A percentile compares a stretch with the other conserved stretches of the same genome.
Conservation (phyloP, 495 filamentous ascomycete genomes). For the Aspergillus biplanus region DNA sequence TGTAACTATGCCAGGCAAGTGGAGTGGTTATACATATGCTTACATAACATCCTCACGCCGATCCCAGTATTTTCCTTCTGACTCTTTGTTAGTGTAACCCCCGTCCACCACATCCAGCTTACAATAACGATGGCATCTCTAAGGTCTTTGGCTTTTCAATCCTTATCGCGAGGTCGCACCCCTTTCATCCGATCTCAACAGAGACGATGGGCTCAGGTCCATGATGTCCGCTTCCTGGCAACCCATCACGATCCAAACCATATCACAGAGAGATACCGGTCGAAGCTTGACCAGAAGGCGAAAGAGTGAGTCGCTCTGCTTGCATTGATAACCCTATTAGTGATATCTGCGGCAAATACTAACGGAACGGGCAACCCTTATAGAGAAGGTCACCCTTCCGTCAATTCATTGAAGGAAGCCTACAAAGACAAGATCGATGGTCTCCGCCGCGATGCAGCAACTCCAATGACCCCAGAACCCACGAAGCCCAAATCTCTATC, state of each 20-base stretch:
- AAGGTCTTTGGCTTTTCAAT: constrained; percentile 37
- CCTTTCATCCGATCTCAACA: constrained; percentile 53
- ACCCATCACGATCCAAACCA: constrained; percentile 63
- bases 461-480: constrained; percentile 57
- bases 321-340: not conserved
- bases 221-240: constrained; percentile 87
- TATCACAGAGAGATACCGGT: constrained; percentile 81
- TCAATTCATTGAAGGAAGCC: constrained; percentile 76
- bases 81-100: constrained; percentile 1
- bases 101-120: constrained; percentile 9
- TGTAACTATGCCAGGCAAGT: too few species aligned
- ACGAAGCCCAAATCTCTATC: constrained; percentile 27
- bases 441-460: constrained; percentile 63
- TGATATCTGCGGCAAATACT: not conserved
- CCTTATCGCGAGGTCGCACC: constrained; percentile 32
- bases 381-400: constrained; percentile 72
- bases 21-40: not conserved
- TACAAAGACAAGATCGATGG: constrained; percentile 81
- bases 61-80: not conserved
- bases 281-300: constrained; percentile 84
- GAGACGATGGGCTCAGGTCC: constrained; percentile 86
- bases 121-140: constrained; percentile 38
- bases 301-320: constrained; percentile 58
- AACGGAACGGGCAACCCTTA: constrained; percentile 3
- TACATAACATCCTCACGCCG: constrained; percentile 14